These are phyloP conservation scores for Lepidopterella palustris DNA, from an alignment of 495 filamentous ascomycete genomes.

Conservation along the genomic window DNA sequence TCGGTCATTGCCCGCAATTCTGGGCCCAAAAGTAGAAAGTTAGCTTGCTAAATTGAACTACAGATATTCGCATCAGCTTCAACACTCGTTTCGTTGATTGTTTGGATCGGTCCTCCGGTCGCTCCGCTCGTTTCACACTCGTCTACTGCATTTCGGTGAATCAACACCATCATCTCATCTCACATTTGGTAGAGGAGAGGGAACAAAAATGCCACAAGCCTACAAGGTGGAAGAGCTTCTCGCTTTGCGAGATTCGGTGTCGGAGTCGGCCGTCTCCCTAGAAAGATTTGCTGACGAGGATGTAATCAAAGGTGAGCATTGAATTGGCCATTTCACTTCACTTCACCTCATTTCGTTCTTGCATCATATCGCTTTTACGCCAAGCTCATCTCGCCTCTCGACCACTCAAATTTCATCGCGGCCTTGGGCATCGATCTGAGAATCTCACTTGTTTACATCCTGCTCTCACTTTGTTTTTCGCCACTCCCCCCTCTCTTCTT, in stretches of 20 bases:
- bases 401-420: neutral
- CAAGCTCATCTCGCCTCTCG: no score
- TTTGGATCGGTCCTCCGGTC: conserved; percentile 2
- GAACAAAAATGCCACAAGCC: conserved; percentile 7
- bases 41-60: neutral
- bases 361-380: no score
- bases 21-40: neutral
- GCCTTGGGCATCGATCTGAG: no score
- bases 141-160: neutral
- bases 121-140: neutral
- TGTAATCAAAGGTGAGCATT: conserved; percentile 50
- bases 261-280: conserved; percentile 32
- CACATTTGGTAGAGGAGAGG: neutral
- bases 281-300: conserved; percentile 69
- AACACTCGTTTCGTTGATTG: conserved; percentile 18
- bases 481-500: neutral
- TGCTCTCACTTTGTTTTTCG: neutral
- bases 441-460: no score
- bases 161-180: neutral
- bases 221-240: conserved; percentile 33
- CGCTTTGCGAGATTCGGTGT: conserved; percentile 32
- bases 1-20: no score
- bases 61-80: conserved; percentile 27
- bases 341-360: no score
- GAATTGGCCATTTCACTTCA: neutral